Conservation (phyloP, 23 red algal genomes). For the Gracilaria domingensis region DNA sequence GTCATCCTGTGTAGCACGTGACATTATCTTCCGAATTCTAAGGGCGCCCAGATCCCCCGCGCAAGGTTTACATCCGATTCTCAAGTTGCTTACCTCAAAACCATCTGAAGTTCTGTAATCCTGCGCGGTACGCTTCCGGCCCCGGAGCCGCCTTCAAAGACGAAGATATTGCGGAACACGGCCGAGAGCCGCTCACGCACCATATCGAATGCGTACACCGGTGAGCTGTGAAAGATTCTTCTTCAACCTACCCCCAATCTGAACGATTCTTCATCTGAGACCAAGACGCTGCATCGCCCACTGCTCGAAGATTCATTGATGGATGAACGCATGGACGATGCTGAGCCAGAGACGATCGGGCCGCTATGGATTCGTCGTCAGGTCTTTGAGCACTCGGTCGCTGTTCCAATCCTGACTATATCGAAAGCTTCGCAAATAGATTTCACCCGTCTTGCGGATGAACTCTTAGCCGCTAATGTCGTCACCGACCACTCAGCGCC, state of each 20-base stretch:
- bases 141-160: background rate
- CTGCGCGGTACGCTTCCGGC: background rate
- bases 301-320: background rate
- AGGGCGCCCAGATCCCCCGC: no score
- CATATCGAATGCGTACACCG: background rate
- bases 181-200: background rate
- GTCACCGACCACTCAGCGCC: background rate
- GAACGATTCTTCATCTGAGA: background rate
- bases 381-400: slow-evolving; percentile 78
- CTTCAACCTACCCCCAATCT: background rate
- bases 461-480: slow-evolving; percentile 42
- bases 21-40: no score
- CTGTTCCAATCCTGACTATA: slow-evolving; percentile 62
- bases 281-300: background rate
- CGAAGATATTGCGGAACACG: background rate
- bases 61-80: no score
- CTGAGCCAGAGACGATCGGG: slow-evolving; percentile 63
- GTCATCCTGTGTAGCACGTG: no score
- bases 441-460: slow-evolving; percentile 60
- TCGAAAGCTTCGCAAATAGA: slow-evolving; percentile 68
- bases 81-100: background rate
- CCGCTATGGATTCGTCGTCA: slow-evolving; percentile 82
- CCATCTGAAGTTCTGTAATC: background rate
- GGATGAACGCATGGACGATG: slow-evolving; percentile 71
- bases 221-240: background rate